Percentiles rank a stretch among this genome's conserved stretches.
Evolutionary conservation across 345 rosid genomes (phyloP).

Genomic region (Bretschneidera sinensis): DNA sequence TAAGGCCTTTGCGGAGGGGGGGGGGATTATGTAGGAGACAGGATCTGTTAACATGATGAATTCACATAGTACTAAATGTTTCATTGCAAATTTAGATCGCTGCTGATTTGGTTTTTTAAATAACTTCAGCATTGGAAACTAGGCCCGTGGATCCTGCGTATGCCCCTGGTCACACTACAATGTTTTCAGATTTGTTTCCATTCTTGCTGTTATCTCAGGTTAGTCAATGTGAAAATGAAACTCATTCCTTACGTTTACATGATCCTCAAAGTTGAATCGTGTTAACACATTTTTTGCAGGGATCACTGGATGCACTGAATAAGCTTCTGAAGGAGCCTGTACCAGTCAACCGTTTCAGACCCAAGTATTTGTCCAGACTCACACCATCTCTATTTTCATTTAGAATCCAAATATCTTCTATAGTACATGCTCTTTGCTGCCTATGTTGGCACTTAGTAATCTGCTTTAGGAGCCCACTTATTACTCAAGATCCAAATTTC

Average conservation of each 20-base stretch:
- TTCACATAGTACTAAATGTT: no score
- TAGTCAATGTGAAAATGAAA: slow-evolving; percentile 9
- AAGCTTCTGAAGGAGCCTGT: slow-evolving; percentile 66
- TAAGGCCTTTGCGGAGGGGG: neutral
- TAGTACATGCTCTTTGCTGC: neutral
- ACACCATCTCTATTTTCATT: neutral
- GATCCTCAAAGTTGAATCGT: slow-evolving; percentile 6
- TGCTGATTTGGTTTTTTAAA: no score
- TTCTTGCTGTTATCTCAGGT: slow-evolving; percentile 81
- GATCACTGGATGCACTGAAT: slow-evolving; percentile 75
- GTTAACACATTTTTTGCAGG: slow-evolving; percentile 38
- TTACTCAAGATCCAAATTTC: slow-evolving; percentile 3
- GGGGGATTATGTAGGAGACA: neutral
- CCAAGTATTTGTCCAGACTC: slow-evolving; percentile 50
- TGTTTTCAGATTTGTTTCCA: slow-evolving; percentile 75
- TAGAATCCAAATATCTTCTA: neutral
- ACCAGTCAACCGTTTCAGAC: slow-evolving; percentile 82
- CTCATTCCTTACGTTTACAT: neutral
- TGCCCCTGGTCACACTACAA: slow-evolving; percentile 59
- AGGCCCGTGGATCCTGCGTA: slow-evolving; percentile 71
- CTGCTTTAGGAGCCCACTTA: neutral
- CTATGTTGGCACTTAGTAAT: slow-evolving; percentile 1
- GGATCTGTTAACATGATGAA: neutral
- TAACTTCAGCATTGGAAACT: slow-evolving; percentile 46
- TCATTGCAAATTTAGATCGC: no score